Evolutionary conservation across 1,284 basidiomycete species (phyloP).

Genomic region (Caloboletus inedulis): DNA sequence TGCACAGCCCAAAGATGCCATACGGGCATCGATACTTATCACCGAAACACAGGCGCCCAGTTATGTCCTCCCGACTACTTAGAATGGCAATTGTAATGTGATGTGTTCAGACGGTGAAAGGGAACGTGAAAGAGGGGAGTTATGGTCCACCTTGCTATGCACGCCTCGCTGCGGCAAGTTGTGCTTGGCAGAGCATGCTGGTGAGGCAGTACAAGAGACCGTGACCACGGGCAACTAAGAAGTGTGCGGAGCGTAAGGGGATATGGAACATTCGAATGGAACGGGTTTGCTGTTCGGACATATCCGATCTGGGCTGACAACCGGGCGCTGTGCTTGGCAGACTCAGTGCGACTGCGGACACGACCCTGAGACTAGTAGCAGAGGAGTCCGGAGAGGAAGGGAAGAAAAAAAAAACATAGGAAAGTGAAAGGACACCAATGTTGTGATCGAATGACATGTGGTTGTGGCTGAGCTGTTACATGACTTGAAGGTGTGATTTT

Average conservation of each 20-base stretch:
- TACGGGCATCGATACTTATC: not conserved
- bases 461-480: too few relatives aligned
- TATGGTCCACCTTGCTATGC: not conserved
- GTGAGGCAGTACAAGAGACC: constrained; percentile 15
- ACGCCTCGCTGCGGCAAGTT: not conserved
- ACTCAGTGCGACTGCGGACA: not conserved
- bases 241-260: constrained; percentile 16
- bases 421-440: not conserved
- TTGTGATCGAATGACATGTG: constrained; percentile 9
- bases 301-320: constrained; percentile 13
- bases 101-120: not conserved
- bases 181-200: not conserved
- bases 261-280: constrained; percentile 32
- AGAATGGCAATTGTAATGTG: not conserved
- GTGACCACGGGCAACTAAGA: not conserved
- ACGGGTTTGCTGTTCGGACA: constrained; percentile 12
- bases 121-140: not conserved
- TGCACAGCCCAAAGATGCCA: not conserved
- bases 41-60: not conserved
- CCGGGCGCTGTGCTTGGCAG: not conserved
- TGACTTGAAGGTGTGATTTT: too few relatives aligned
- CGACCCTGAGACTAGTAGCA: not conserved
- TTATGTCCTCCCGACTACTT: not conserved
- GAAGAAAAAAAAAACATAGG: not conserved
- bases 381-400: not conserved